Evolutionary conservation across 2,329 filamentous ascomycete species (phyloP).

Genomic region (Arthroderma sp.): DNA sequence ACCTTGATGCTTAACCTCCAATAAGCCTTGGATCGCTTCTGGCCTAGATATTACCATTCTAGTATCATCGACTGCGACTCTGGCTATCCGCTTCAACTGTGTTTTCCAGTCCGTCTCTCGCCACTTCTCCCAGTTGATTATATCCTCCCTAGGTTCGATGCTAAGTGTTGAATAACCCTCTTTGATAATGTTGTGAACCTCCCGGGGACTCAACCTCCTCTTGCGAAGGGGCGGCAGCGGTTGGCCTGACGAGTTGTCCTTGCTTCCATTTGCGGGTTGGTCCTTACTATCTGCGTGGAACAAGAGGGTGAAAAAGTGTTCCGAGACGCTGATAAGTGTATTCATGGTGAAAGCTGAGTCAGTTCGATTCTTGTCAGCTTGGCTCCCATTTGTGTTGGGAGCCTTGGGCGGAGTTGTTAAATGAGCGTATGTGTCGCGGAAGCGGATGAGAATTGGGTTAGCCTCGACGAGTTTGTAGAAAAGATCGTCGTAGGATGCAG

Average conservation of each 20-base stretch:
- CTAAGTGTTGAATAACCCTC: slow-evolving; percentile 91
- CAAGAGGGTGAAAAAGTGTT: slow-evolving; percentile 78
- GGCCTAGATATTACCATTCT: slow-evolving; percentile 30
- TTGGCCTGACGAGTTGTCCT: slow-evolving; percentile 12
- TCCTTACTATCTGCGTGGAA: slow-evolving; percentile 39
- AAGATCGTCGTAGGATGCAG: slow-evolving; percentile 81
- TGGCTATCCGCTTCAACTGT: slow-evolving; percentile 74
- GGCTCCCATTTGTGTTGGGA: slow-evolving; percentile 14
- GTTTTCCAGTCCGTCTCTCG: slow-evolving; percentile 75
- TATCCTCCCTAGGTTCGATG: slow-evolving; percentile 74
- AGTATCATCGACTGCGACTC: slow-evolving; percentile 62
- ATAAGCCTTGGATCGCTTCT: background rate
- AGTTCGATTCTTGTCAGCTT: slow-evolving; percentile 9
- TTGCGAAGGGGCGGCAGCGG: slow-evolving; percentile 25
- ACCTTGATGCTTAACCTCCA: background rate
- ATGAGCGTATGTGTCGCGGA: slow-evolving; percentile 60
- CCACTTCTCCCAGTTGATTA: slow-evolving; percentile 76
- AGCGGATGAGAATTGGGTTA: slow-evolving; percentile 67
- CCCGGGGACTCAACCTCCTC: slow-evolving; percentile 63
- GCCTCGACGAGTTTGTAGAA: slow-evolving; percentile 98
- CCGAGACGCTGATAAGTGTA: slow-evolving; percentile 62
- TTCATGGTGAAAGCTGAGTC: slow-evolving; percentile 46
- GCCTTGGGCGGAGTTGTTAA: slow-evolving; percentile 11
- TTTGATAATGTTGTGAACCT: slow-evolving; percentile 86
- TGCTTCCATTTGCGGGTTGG: slow-evolving; percentile 17